These are phyloP conservation scores for Apiotrichum laibachii DNA, from an alignment of 1,284 basidiomycete species.

Conservation along the genomic window DNA sequence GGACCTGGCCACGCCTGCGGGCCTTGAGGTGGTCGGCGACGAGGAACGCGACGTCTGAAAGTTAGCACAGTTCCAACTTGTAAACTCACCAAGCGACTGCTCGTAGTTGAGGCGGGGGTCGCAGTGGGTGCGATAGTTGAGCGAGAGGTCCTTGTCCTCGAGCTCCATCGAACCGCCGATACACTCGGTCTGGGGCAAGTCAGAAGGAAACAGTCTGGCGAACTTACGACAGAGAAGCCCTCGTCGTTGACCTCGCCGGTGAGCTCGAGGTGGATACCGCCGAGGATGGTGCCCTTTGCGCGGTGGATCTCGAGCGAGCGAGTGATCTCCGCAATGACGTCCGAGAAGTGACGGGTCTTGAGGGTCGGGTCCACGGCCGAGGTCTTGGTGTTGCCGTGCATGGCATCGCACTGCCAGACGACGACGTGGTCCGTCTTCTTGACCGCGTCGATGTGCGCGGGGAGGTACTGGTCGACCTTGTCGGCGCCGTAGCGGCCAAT, in stretches of 20 bases:
- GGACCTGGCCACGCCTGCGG: conserved; percentile 43
- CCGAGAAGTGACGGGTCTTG: conserved; percentile 87
- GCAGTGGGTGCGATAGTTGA: conserved; percentile 56
- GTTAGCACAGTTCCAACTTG: neutral
- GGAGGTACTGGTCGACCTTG: conserved; percentile 75
- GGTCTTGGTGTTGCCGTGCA: conserved; percentile 75
- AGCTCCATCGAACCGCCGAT: conserved; percentile 60
- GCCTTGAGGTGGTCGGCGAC: conserved; percentile 51
- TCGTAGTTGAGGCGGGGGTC: conserved; percentile 58
- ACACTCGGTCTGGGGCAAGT: conserved; percentile 54
- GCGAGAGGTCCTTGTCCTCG: conserved; percentile 55
- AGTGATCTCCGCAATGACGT: conserved; percentile 84
- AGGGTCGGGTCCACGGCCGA: conserved; percentile 61
- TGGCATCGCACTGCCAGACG: conserved; percentile 93
- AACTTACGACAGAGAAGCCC: conserved; percentile 73
- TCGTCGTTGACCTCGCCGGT: conserved; percentile 92
- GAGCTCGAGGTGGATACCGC: conserved; percentile 96
- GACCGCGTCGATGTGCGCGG: conserved; percentile 80
- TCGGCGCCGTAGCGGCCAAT: conserved; percentile 90
- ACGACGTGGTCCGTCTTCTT: conserved; percentile 77
- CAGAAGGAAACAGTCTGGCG: too few relatives aligned
- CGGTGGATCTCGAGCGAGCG: conserved; percentile 77
- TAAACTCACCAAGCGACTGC: conserved; percentile 52
- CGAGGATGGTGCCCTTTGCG: conserved; percentile 66
- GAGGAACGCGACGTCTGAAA: conserved; percentile 54